Percentiles rank a stretch among this genome's conserved stretches.
Conservation (phyloP, 495 filamentous ascomycete genomes). For the Platismatia glauca region DNA sequence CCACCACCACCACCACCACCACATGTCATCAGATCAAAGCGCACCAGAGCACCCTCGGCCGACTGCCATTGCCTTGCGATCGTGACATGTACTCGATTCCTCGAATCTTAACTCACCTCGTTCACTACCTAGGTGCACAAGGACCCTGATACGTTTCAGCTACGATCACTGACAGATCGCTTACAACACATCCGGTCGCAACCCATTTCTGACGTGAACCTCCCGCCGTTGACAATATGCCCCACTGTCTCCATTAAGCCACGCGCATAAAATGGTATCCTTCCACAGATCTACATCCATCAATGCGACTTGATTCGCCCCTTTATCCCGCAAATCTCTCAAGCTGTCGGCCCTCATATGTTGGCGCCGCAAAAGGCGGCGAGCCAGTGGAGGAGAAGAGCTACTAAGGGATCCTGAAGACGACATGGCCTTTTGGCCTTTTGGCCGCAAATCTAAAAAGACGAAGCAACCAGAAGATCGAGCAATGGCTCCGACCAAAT, state of each 20-base stretch:
- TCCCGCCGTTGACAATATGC: conserved; percentile 6
- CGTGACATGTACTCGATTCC: not conserved
- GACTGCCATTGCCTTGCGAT: not conserved
- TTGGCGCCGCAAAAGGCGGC: conserved; percentile 27
- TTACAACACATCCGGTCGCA: conserved; percentile 15
- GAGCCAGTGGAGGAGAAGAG: conserved; percentile 26
- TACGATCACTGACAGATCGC: conserved; percentile 7
- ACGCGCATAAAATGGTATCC: conserved; percentile 15
- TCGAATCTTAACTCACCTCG: not conserved
- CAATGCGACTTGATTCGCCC: conserved; percentile 21
- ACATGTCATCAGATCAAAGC: conserved; percentile 13
- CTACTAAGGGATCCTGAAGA: conserved; percentile 22
- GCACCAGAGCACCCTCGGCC: not conserved
- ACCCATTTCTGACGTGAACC: conserved; percentile 4
- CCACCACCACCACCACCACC: not conserved
- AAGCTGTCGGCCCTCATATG: conserved; percentile 28
- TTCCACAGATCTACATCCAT: conserved; percentile 3
- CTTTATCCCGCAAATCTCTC: conserved; percentile 12
- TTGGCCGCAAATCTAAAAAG: conserved; percentile 54
- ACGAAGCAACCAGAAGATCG: conserved; percentile 30
- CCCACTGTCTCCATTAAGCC: not conserved
- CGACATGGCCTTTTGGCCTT: conserved; percentile 72
- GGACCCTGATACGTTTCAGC: not conserved
- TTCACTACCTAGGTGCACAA: not conserved
- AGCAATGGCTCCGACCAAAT: conserved; percentile 34